Percentiles rank a stretch among this genome's conserved stretches.
These are phyloP conservation scores for Aureobasidium sp. DNA, from an alignment of 2,329 filamentous ascomycete genomes.

Conservation along the genomic window DNA sequence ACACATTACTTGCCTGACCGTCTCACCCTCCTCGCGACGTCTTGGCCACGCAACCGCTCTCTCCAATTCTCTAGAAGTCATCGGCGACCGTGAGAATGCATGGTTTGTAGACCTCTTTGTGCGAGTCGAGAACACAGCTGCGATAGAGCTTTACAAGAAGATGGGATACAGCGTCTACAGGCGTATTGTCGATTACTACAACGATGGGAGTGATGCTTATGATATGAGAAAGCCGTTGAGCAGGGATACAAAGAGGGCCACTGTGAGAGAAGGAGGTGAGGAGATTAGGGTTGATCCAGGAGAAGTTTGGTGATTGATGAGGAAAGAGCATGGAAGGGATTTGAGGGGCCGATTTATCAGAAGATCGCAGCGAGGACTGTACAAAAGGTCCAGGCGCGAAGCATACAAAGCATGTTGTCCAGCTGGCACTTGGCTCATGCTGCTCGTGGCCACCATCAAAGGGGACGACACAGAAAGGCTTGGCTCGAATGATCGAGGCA, in stretches of 20 bases:
- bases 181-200: conserved; percentile 86
- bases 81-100: conserved; percentile 71
- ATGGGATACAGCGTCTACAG: conserved; percentile 91
- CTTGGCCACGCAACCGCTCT: conserved; percentile 81
- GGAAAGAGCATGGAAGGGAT: neutral
- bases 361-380: neutral
- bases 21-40: conserved; percentile 77
- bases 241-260: conserved; percentile 67
- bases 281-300: conserved; percentile 68
- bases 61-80: conserved; percentile 72
- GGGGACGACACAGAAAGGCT: neutral
- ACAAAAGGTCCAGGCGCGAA: neutral
- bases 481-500: neutral
- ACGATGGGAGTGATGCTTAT: conserved; percentile 89
- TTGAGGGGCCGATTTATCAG: too few relatives aligned
- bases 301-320: conserved; percentile 64
- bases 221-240: conserved; percentile 93
- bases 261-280: conserved; percentile 76
- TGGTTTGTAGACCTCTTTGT: conserved; percentile 98
- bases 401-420: neutral
- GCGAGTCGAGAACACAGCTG: conserved; percentile 76
- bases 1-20: conserved; percentile 92
- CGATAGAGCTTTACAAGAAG: conserved; percentile 80
- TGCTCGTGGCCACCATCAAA: neutral
- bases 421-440: neutral